A percentile compares a stretch with the other conserved stretches of the same genome.
phyloP scores from a whole-genome alignment of 768 basidiomycete genomes.

The Lactarius hengduanensis region DNA sequence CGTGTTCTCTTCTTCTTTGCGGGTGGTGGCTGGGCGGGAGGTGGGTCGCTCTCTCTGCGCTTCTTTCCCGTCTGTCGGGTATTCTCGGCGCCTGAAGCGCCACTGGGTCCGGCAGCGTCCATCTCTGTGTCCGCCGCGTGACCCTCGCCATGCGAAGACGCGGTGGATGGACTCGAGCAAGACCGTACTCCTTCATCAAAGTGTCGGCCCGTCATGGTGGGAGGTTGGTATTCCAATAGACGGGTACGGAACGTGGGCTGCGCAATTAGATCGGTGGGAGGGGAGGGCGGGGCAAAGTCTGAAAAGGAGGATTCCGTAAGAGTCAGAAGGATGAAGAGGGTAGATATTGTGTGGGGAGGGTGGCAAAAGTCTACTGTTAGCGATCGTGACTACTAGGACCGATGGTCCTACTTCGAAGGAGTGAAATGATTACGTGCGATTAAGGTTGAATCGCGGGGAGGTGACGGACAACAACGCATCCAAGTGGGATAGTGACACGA shows the following conservation, averaged over 20 bases:
- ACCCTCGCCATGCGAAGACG: constrained; percentile 35
- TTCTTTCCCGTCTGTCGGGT: constrained; percentile 23
- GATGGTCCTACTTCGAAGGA: constrained; percentile 22
- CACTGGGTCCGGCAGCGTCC: constrained; percentile 44
- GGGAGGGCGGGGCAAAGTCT: not conserved
- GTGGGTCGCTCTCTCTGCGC: constrained; percentile 33
- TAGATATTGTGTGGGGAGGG: constrained; percentile 16
- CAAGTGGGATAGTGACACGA: constrained; percentile 19
- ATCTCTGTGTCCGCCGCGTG: constrained; percentile 59
- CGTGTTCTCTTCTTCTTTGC: constrained; percentile 80
- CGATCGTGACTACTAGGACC: constrained; percentile 25
- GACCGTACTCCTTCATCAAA: constrained; percentile 24
- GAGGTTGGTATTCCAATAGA: not conserved
- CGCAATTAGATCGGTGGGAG: not conserved
- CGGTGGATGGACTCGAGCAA: constrained; percentile 28
- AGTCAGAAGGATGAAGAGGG: not conserved
- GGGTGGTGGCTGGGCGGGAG: constrained; percentile 41
- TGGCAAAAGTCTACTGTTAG: constrained; percentile 3
- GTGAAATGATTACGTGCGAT: constrained; percentile 25
- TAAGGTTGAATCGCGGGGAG: constrained; percentile 20
- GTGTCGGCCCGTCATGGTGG: constrained; percentile 19
- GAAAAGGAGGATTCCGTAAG: not conserved
- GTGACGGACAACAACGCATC: constrained; percentile 20
- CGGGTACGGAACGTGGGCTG: not conserved
- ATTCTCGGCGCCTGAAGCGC: constrained; percentile 41